Conservation (phyloP, 495 filamentous ascomycete genomes). For the Xylaria venustula region DNA sequence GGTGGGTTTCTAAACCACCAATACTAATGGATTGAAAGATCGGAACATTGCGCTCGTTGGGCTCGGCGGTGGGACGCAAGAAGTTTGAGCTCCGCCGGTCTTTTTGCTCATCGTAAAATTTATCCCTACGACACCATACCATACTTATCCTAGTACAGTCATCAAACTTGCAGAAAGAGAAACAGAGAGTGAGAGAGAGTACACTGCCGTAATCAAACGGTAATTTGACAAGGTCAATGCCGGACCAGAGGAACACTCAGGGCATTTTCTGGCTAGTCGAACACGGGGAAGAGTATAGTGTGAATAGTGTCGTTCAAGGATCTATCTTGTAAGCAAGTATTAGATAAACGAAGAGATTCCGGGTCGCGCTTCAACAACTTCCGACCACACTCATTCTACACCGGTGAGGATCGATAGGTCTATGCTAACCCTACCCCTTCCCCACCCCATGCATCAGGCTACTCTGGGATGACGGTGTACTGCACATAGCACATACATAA, state of each 20-base stretch:
- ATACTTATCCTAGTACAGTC: too few species aligned
- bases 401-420: neutral
- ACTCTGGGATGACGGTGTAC: neutral
- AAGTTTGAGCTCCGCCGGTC: neutral
- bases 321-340: neutral
- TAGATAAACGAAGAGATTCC: neutral
- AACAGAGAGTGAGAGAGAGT: neutral
- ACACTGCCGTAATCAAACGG: neutral
- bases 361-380: neutral
- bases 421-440: too few species aligned
- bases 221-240: neutral
- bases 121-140: neutral
- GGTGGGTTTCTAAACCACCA: neutral
- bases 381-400: neutral
- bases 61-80: neutral
- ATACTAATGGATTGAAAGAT: neutral
- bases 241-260: too few species aligned
- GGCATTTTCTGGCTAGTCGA: neutral
- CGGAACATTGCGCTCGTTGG: conserved; percentile 1
- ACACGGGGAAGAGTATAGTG: neutral
- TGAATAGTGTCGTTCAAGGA: too few species aligned
- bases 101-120: neutral
- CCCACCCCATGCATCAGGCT: neutral
- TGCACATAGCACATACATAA: neutral
- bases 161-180: too few species aligned